phyloP scores from a whole-genome alignment of 2,329 filamentous ascomycete genomes.

The Penicillium occitanis region DNA sequence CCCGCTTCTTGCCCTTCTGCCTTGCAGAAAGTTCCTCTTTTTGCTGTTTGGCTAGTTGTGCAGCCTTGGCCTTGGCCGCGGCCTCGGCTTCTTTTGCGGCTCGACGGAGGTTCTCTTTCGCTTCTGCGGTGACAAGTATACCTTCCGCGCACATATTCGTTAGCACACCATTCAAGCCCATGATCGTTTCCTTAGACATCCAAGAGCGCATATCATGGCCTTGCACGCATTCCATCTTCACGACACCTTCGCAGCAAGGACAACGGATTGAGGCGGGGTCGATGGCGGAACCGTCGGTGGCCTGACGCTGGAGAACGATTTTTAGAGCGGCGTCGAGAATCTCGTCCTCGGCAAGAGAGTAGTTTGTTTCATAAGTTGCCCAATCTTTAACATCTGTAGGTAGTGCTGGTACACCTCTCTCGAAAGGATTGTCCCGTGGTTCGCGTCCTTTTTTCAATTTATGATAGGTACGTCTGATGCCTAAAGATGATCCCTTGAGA shows the following conservation, averaged over 20 bases:
- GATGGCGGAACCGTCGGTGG: not conserved
- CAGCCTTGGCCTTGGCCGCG: not conserved
- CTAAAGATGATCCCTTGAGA: not conserved
- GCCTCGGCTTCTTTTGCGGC: not conserved
- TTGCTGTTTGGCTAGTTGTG: not conserved
- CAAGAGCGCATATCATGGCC: conserved; percentile 14
- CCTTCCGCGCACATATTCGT: conserved; percentile 15
- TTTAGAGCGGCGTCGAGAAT: conserved; percentile 14
- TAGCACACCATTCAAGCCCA: conserved; percentile 12
- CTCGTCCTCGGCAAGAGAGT: conserved; percentile 14
- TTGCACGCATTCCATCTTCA: conserved; percentile 10
- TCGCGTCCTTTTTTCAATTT: not conserved
- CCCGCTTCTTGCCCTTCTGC: conserved; percentile 17
- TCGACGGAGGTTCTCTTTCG: conserved; percentile 1
- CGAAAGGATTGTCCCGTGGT: not conserved
- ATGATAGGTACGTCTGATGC: not conserved
- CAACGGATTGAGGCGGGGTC: conserved; percentile 1
- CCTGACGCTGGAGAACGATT: conserved; percentile 13
- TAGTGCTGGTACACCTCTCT: not conserved
- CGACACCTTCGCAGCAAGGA: conserved; percentile 13
- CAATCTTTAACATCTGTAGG: not conserved
- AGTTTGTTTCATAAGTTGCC: not conserved
- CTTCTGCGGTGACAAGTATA: not conserved
- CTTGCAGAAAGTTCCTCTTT: conserved; percentile 2
- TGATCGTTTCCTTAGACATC: not conserved